Base-by-base conservation (phyloP, 129 eudicot species). In the Flaveria ramosissima region DNA sequence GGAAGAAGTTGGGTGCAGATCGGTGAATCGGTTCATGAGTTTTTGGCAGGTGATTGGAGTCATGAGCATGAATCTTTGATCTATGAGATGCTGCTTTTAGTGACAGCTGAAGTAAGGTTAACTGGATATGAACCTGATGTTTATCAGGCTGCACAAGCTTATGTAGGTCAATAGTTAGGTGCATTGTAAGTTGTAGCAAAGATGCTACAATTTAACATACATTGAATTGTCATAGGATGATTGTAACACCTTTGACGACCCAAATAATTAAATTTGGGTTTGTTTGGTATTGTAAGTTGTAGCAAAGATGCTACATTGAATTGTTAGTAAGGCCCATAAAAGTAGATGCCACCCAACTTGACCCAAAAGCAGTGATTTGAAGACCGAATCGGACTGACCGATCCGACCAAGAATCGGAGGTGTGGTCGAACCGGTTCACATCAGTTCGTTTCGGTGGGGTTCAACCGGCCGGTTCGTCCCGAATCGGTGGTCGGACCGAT, bases 1-100 rank as follows among this genome's bases (percentile, higher is more conserved):
- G 97, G 97, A 14, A 79, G 85, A 74, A 92, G 97, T 76, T 87
- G 88, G 88, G 77, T 88, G 9, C 87, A 89, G 57, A 78, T 78
- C 20, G 83, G 78, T 78, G 89, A 82, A 47, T 36, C 21, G 2
- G 68, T 84, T 60, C 83, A 85, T 71, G 82, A 91, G 56, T 91
- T 88, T 52, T 5, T 81, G 47, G 94, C 85, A 3, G 82, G 86
- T 66, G 97, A 89, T 56, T 19, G 12, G 47, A 79, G 68, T 77
- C 89, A 88, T 72, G 74, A 81, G 80, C 79, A 68, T 39, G 80
- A 83, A 46, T 14, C 63, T 83, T 56, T 76, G 71, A 82, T 90
- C 20, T 63, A 72, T 78, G 76, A 71, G 53, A 83, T 84, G 80
- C 90, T 87, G 26, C 45, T 36, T 75, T 85, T 76, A 14, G 57